Evolutionary conservation across 331 rosid genomes (phyloP), one percentile per base, ranked within the genome.

Genomic region (Acacia pycnantha): DNA sequence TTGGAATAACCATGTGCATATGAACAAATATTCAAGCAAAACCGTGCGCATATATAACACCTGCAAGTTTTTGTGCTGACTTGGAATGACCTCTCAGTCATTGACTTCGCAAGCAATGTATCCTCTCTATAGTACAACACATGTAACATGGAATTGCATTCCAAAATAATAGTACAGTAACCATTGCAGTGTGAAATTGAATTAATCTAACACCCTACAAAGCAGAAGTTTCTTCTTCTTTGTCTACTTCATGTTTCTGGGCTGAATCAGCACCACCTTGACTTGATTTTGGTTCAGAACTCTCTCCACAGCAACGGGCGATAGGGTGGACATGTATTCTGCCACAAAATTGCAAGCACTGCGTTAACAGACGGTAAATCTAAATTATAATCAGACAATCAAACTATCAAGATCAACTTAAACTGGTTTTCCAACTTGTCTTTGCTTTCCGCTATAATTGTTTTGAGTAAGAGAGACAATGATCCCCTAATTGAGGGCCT

Each of bases 311-410:
- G 31, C 37, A 78, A 75, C 37, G 70, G 76, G 70, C 61, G 67
- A 11, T 56, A 40, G 79, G 77, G 73, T 67, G 83, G 73, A 87
- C 73, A 70, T 65, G 79, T 71, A 66, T 82, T 84, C 81, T 70
- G 85, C 81, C 82, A 87, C 86, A 82, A 87, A 84, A 79, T 77
- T 85, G 85, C 81, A 82, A 76, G 56, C 79, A 76, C 37, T 70
- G 46, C 48, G 81, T 46, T 74, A 53, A 76, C 81, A 76, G 66
- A 82, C 81, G 79, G 59, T 78, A 82, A 76, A 84, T 76, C 24
- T 72, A 76, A 26, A 73, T 22, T 79, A 76, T 10, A 65, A 37
- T 71, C 29, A 76, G 84, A 76, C 76, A 75, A 65, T n/a, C 27
- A 75, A 81, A 70, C 68, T 40, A 43, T 61, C 18, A n/a, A 76